These are phyloP conservation scores for Stellera chamaejasme DNA, from an alignment of 345 rosid genomes.

Conservation along the genomic window DNA sequence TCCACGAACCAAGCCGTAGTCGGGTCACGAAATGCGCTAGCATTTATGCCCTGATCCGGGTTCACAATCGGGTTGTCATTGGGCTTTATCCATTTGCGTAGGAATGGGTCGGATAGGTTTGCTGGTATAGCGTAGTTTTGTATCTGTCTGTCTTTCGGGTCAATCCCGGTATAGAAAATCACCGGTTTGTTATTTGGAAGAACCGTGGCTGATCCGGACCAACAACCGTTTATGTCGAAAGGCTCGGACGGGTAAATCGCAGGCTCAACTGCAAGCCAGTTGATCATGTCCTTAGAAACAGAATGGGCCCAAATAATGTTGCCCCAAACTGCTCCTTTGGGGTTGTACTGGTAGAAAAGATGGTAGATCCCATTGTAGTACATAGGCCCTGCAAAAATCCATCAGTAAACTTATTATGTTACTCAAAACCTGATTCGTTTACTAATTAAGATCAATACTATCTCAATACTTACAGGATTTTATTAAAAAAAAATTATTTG, in stretches of 20 bases:
- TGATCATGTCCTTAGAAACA: slow-evolving; percentile 71
- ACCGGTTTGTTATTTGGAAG: slow-evolving; percentile 49
- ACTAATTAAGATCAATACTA: too few relatives aligned
- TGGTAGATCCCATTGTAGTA: slow-evolving; percentile 76
- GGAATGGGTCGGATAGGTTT: slow-evolving; percentile 65
- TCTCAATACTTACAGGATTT: too few relatives aligned
- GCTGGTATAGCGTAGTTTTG: slow-evolving; percentile 73
- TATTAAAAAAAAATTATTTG: too few relatives aligned
- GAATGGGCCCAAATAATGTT: slow-evolving; percentile 96
- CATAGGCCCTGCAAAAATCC: slow-evolving; percentile 45
- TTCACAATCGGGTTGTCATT: slow-evolving; percentile 47
- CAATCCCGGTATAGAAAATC: slow-evolving; percentile 71
- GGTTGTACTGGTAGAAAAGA: slow-evolving; percentile 83
- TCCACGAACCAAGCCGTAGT: slow-evolving; percentile 69
- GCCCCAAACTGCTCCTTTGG: slow-evolving; percentile 93
- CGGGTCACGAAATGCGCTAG: slow-evolving; percentile 82
- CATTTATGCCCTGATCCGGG: slow-evolving; percentile 47
- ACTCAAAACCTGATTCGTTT: too few relatives aligned
- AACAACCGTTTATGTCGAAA: slow-evolving; percentile 65
- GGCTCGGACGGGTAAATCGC: slow-evolving; percentile 61
- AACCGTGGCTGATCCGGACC: slow-evolving; percentile 92
- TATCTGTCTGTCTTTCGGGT: slow-evolving; percentile 33
- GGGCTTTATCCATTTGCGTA: slow-evolving; percentile 75
- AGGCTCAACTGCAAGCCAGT: slow-evolving; percentile 64
- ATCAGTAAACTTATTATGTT: too few relatives aligned